phyloP scores from a whole-genome alignment of 2,329 filamentous ascomycete genomes.

The Alternaria solani region DNA sequence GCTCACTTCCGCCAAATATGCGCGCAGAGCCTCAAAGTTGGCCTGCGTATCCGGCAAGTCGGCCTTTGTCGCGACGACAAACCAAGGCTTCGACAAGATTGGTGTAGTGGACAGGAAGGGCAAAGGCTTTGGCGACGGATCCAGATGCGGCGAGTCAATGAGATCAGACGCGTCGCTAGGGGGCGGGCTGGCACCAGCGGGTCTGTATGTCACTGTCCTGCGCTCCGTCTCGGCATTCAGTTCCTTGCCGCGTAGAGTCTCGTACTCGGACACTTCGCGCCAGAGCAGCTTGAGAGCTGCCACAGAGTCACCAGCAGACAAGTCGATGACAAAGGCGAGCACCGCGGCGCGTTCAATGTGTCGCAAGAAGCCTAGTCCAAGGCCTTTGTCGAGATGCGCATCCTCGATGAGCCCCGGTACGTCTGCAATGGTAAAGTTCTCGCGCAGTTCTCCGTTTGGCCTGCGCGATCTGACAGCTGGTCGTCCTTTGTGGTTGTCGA shows the following conservation, averaged over 20 bases:
- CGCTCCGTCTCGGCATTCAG: constrained; percentile 69
- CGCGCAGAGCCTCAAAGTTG: constrained; percentile 74
- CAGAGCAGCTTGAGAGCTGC: constrained; percentile 81
- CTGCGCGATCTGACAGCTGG: constrained; percentile 62
- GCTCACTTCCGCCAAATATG: constrained; percentile 74
- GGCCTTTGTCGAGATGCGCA: constrained; percentile 88
- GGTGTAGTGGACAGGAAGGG: constrained; percentile 65
- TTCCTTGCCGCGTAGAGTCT: constrained; percentile 78
- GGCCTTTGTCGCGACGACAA: constrained; percentile 92
- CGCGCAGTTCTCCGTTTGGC: constrained; percentile 65
- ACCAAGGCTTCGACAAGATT: constrained; percentile 95
- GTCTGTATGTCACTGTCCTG: constrained; percentile 65
- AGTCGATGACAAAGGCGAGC: constrained; percentile 91
- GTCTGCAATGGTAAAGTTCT: constrained; percentile 91
- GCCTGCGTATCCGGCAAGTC: constrained; percentile 80
- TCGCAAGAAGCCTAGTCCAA: constrained; percentile 89
- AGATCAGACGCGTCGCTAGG: constrained; percentile 28
- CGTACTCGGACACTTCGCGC: constrained; percentile 90
- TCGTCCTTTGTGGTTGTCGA: constrained; percentile 84
- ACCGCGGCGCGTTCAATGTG: constrained; percentile 95
- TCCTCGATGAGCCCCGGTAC: constrained; percentile 94
- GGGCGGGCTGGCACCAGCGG: constrained; percentile 22
- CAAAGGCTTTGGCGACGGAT: constrained; percentile 46
- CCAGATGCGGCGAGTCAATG: constrained; percentile 33
- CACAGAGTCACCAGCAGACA: constrained; percentile 81